Evolutionary conservation across 805 yeast genomes (phyloP), one percentile per base, ranked within the genome.

Genomic region (Pichia heedii): DNA sequence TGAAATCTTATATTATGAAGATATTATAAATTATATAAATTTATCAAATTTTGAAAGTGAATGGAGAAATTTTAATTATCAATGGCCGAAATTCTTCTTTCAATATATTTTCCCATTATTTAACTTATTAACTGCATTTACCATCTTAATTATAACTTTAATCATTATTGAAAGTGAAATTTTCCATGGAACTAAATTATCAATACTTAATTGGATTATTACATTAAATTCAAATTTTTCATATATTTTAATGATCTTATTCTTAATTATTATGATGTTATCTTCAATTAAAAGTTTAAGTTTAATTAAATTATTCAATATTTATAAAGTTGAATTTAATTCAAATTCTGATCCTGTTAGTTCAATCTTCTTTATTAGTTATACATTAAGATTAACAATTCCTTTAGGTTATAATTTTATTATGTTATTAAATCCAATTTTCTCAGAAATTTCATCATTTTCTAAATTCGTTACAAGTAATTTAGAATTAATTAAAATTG

Each of bases 371-470:
- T 86, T 84, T 58, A 77, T 88, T 19, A 81, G 84, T 54, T 85
- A 86, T 54, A 79, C 85, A 18, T 82, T 89, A 41, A 77, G 95
- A 49, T 66, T 86, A 57, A 84, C 95, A 0, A 79, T 86, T 12
- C 95, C 95, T 11, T 67, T 86, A 49, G 77, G 85, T 22, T 86
- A 82, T 63, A 86, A 86, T 61, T 86, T 83, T 56, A 60, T 85
- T 44, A 82, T 84, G 40, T 66, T 86, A 42, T 71, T 81, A 45
- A 70, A 77, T 39, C 32, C 32, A 3, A 8, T 13, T 13, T 24
- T 22, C 15, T 39, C 56, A 2, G 41, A 52, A 6, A 49, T 55
- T 27, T 51, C 61, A 11, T 45, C 52, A 27, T 53, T 60, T 21
- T 68, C 78, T 2, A 65, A 69, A 12, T 86, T 86, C 60, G 87